Base-by-base conservation (phyloP, 1,284 basidiomycete species). In the Ceratobasidium sp. region DNA sequence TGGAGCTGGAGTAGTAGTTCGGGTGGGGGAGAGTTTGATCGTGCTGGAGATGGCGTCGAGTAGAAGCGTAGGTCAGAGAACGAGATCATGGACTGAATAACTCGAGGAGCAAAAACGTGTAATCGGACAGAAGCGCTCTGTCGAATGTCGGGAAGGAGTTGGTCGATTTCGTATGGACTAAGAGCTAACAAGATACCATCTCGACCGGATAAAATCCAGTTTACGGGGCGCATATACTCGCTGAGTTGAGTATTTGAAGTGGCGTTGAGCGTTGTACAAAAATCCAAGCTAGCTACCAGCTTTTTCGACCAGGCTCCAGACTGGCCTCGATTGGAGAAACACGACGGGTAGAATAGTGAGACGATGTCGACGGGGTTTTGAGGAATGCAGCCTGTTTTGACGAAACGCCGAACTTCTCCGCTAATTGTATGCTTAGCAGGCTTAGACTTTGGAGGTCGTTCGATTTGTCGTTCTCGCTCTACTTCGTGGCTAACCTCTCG, bases 161-260 rank as follows among this genome's bases (percentile, higher is more conserved):
- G 73, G 66, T 90, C 84, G 56, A 81, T 87, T 77, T 90, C 89
- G 71, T 82, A 85, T 0, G 89, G 88, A 78, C 89, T 77, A 15
- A 86, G 79, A 44, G 90, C 84, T 0, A 88, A 79, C 1, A 82
- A 81, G n/a, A 70, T 77, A n/a, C 76, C 44, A 23, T 63, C 23
- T 4, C 61, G 60, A 4, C 68, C 78, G 0, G 87, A 85, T 13
- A 88, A 55, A 49, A 90, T 81, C 89, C 89, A 90, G 58, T 79
- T 77, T 6, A 79, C 26, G 15, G 78, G 78, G 10, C 78, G 78
- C 53, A 79, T 61, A 53, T 67, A 78, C 15, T 61, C 64, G 56
- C 40, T 33, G 1, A 73, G 20, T 7, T 53, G 26, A 0, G 9
- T 42, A 5, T 18, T 2, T 49, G 23, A 20, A 0, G 72, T 39